phyloP scores from a whole-genome alignment of 352 stramenopile genomes.

The Phytopythium boreale region DNA sequence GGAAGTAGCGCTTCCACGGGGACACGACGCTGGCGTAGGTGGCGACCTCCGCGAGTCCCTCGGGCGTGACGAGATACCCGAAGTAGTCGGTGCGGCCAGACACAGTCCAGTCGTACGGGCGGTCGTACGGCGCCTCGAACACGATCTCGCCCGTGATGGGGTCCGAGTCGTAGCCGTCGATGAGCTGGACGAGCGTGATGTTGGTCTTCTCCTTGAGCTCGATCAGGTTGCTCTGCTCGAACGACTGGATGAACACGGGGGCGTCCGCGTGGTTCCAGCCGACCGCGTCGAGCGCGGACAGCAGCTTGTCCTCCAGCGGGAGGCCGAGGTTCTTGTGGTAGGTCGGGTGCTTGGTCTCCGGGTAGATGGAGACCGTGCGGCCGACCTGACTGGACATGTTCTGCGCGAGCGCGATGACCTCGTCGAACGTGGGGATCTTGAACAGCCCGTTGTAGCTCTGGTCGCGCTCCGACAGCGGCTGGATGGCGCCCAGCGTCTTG shows the following conservation, averaged over 20 bases:
- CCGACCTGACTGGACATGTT: constrained; percentile 53
- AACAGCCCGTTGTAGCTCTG: constrained; percentile 84
- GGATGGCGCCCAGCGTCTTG: constrained; percentile 78
- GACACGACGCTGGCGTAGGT: constrained; percentile 72
- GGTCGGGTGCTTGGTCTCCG: constrained; percentile 86
- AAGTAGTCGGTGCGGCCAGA: constrained; percentile 50
- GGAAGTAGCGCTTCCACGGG: constrained; percentile 81
- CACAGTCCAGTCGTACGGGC: constrained; percentile 68
- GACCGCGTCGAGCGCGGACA: constrained; percentile 61
- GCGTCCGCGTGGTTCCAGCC: constrained; percentile 67
- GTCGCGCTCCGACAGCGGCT: constrained; percentile 75
- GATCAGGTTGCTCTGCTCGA: constrained; percentile 72
- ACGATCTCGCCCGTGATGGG: constrained; percentile 50
- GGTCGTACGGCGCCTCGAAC: constrained; percentile 36
- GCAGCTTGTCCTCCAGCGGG: constrained; percentile 72
- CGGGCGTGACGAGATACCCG: constrained; percentile 48
- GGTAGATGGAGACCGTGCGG: constrained; percentile 80
- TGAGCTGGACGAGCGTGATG: constrained; percentile 79
- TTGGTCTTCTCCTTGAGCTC: constrained; percentile 61
- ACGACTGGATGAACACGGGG: constrained; percentile 73
- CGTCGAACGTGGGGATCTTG: constrained; percentile 84
- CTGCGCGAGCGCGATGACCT: constrained; percentile 85
- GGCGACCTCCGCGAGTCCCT: constrained; percentile 55
- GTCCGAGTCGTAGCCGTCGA: constrained; percentile 57
- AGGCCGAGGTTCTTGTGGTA: constrained; percentile 68